A percentile compares a stretch with the other conserved stretches of the same genome.
Conservation (phyloP, 2,329 filamentous ascomycete species). For the Pseudophaeomoniella oleicola region DNA sequence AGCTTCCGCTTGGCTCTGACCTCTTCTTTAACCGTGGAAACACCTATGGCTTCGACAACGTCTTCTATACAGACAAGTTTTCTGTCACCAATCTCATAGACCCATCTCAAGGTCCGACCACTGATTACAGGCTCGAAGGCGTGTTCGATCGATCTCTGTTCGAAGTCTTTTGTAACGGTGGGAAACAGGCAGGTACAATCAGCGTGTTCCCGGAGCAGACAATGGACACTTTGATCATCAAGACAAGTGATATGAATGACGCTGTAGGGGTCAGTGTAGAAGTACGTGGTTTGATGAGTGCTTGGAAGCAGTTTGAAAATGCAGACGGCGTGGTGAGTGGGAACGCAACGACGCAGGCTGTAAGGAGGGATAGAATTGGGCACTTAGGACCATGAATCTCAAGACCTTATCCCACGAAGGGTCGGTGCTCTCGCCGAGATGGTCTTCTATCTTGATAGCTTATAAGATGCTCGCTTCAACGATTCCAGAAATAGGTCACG, state of each 20-base stretch:
- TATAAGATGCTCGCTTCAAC: too few relatives aligned
- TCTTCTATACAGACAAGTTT: slow-evolving; percentile 43
- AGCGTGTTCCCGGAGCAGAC: slow-evolving; percentile 33
- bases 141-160: slow-evolving; percentile 40
- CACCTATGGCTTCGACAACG: slow-evolving; percentile 35
- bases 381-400: too few relatives aligned
- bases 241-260: background rate
- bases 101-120: slow-evolving; percentile 7
- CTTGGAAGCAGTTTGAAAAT: slow-evolving; percentile 1
- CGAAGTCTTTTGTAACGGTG: slow-evolving; percentile 40
- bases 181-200: slow-evolving; percentile 33
- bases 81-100: slow-evolving; percentile 16
- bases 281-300: background rate
- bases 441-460: too few relatives aligned
- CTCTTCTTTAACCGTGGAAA: slow-evolving; percentile 37
- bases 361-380: background rate
- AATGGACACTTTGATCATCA: slow-evolving; percentile 14
- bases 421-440: too few relatives aligned
- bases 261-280: background rate
- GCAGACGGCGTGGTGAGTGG: background rate
- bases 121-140: slow-evolving; percentile 28
- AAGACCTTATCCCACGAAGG: too few relatives aligned
- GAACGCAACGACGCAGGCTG: background rate
- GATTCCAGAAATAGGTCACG: too few relatives aligned
- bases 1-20: slow-evolving; percentile 32